Percentiles rank a stretch among this genome's conserved stretches.
Conservation (phyloP, 2,329 filamentous ascomycete genomes). For the Calonectria naviculata region DNA sequence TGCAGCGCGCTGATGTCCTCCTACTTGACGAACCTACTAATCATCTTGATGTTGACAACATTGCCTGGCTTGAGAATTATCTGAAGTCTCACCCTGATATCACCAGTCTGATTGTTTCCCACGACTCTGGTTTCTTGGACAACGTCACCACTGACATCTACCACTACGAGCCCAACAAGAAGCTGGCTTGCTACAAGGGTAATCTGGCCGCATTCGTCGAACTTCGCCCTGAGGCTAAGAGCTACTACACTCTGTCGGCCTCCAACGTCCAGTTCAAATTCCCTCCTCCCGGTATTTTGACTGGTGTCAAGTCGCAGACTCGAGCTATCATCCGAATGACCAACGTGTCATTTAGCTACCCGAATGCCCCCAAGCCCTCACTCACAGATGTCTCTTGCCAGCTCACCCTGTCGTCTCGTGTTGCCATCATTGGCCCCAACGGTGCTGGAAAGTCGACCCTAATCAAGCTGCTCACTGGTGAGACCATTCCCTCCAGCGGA, state of each 20-base stretch:
- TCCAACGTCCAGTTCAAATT: constrained; percentile 97
- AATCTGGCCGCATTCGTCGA: constrained; percentile 88
- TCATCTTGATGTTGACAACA: constrained; percentile 95
- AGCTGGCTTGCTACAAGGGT: constrained; percentile 86
- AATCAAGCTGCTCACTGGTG: constrained; percentile 96
- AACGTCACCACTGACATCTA: constrained; percentile 99
- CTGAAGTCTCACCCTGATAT: constrained; percentile 96
- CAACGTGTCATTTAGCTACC: constrained; percentile 93
- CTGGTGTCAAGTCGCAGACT: constrained; percentile 94
- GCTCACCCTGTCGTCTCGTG: constrained; percentile 88
- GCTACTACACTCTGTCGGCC: constrained; percentile 95
- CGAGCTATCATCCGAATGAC: constrained; percentile 96
- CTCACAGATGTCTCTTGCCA: constrained; percentile 88
- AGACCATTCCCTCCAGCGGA: constrained; percentile 84
- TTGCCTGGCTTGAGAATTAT: constrained; percentile 96
- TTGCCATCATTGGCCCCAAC: constrained; percentile 96
- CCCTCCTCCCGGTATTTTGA: constrained; percentile 92
- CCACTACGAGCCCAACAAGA: constrained; percentile 97
- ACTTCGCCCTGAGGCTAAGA: constrained; percentile 92
- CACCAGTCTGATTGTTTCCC: constrained; percentile 96
- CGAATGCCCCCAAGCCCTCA: constrained; percentile 88
- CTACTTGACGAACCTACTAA: constrained; percentile 99
- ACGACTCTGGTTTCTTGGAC: constrained; percentile 98
- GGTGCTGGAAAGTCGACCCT: constrained; percentile 98
- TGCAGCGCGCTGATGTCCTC: constrained; percentile 95